Evolutionary conservation across 1,284 basidiomycete species (phyloP).

Genomic region (Peniophora sp.): DNA sequence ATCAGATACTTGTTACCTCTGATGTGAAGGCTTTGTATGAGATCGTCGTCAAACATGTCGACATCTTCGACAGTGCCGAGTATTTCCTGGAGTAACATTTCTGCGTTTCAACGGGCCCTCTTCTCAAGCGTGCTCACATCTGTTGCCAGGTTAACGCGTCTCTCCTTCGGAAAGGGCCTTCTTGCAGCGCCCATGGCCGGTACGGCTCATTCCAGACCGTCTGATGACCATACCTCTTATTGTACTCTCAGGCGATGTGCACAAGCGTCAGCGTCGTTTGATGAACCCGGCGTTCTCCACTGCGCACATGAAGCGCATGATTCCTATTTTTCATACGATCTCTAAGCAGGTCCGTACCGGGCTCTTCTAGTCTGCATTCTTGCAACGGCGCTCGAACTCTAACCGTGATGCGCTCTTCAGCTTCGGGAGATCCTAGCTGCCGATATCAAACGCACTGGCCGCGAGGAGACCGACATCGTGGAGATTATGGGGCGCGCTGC

Average conservation of each 20-base stretch:
- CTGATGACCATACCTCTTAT: background rate
- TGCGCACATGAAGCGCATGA: background rate
- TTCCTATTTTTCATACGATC: background rate
- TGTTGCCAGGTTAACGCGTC: background rate
- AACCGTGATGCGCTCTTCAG: constrained; percentile 5
- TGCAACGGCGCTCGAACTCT: background rate
- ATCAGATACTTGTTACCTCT: background rate
- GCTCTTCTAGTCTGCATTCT: background rate
- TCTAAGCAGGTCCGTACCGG: background rate
- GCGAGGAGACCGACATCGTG: constrained; percentile 21
- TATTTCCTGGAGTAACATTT: background rate
- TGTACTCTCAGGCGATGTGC: background rate
- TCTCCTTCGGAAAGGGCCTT: background rate
- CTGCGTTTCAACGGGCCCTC: too few species aligned
- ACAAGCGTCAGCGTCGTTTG: background rate
- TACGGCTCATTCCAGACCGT: background rate
- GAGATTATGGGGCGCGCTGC: constrained; percentile 24
- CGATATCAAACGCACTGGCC: constrained; percentile 8
- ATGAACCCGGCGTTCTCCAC: constrained; percentile 1
- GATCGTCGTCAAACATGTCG: background rate
- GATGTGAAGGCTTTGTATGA: background rate
- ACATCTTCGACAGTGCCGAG: background rate
- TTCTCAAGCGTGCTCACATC: too few species aligned
- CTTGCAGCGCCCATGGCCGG: background rate
- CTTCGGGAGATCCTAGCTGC: constrained; percentile 13